Evolutionary conservation across 208 protist species (phyloP).

Genomic region (Borovskyia barvae): DNA sequence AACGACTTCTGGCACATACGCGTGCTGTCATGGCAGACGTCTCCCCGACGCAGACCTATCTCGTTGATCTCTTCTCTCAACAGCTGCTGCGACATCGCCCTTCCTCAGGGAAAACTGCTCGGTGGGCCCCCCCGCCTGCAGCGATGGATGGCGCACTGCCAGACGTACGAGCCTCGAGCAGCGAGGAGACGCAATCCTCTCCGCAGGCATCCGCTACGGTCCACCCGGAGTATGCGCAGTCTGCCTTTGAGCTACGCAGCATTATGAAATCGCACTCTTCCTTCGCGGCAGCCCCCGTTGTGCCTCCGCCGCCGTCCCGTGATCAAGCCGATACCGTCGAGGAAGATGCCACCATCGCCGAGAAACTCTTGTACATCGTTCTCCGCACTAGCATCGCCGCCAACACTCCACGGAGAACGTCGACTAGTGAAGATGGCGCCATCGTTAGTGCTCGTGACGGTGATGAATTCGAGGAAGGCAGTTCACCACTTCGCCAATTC

Average conservation of each 20-base stretch:
- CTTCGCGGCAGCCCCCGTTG: not conserved
- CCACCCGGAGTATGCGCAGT: not conserved
- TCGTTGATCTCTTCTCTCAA: constrained; percentile 19
- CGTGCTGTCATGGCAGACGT: constrained; percentile 11
- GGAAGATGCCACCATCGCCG: constrained; percentile 28
- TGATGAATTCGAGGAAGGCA: not conserved
- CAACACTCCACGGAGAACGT: constrained; percentile 7
- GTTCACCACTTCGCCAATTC: too few relatives aligned
- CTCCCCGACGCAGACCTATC: constrained; percentile 22
- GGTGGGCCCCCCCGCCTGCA: too few relatives aligned
- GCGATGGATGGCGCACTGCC: too few relatives aligned
- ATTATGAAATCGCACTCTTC: constrained; percentile 3
- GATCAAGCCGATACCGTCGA: not conserved
- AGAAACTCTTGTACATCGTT: constrained; percentile 77
- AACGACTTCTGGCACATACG: constrained; percentile 16
- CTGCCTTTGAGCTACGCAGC: not conserved
- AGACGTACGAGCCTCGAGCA: too few relatives aligned
- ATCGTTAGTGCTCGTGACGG: too few relatives aligned
- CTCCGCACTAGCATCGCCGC: constrained; percentile 70
- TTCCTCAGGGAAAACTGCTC: too few relatives aligned
- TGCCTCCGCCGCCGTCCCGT: not conserved
- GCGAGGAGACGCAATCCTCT: too few relatives aligned
- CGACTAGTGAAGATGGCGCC: too few relatives aligned
- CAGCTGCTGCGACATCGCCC: not conserved
- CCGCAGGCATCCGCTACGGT: too few relatives aligned